These are phyloP conservation scores for Leccinum incarnatum DNA, from an alignment of 768 basidiomycete genomes.

Conservation along the genomic window DNA sequence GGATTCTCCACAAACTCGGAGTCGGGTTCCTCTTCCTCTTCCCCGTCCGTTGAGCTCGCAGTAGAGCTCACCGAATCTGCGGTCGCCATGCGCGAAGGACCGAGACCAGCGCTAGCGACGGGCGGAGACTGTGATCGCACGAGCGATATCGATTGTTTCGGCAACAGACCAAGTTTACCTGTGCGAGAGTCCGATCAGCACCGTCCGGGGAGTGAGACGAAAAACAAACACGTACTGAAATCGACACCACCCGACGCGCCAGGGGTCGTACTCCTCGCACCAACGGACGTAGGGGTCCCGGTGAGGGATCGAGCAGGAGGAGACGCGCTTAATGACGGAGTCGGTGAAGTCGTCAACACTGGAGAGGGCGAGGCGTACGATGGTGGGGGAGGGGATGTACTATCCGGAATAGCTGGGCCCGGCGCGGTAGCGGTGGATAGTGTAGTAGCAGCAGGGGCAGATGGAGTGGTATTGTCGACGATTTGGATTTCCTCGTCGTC, in stretches of 20 bases:
- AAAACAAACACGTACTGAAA: slow-evolving; percentile 26
- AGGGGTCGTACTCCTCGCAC: slow-evolving; percentile 10
- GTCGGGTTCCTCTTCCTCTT: slow-evolving; percentile 51
- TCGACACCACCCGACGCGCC: slow-evolving; percentile 28
- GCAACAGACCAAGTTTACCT: slow-evolving; percentile 70
- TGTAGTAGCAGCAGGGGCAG: background rate
- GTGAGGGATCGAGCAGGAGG: slow-evolving; percentile 3
- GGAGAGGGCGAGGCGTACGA: slow-evolving; percentile 10
- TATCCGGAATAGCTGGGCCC: background rate
- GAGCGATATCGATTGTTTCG: slow-evolving; percentile 71
- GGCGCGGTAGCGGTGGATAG: background rate
- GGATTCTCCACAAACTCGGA: slow-evolving; percentile 74
- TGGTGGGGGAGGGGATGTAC: background rate
- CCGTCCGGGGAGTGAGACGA: too few relatives aligned
- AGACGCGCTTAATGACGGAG: background rate
- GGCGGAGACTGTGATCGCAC: slow-evolving; percentile 32
- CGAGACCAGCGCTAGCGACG: background rate
- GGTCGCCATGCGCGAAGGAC: slow-evolving; percentile 5
- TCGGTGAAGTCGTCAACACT: background rate
- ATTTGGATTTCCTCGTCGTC: slow-evolving; percentile 16
- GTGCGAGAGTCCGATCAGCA: background rate
- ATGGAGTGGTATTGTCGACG: background rate
- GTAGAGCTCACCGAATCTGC: slow-evolving; percentile 16
- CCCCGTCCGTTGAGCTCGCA: slow-evolving; percentile 36
- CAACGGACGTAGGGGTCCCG: slow-evolving; percentile 4